Conservation (phyloP, 352 stramenopile genomes). For the Globisporangium nagaii region DNA sequence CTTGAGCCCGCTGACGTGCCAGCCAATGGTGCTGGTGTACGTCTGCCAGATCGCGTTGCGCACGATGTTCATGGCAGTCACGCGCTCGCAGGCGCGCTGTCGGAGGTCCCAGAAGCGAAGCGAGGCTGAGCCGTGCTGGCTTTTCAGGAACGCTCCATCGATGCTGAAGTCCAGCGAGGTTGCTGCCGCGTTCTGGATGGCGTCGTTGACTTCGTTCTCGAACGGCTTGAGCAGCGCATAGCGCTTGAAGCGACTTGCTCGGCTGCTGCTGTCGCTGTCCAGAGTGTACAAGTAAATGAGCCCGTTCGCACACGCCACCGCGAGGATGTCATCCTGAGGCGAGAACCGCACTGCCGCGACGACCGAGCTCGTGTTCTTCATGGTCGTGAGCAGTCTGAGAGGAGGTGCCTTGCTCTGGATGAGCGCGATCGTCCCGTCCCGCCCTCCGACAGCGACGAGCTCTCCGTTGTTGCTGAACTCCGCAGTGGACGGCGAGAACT, state of each 20-base stretch:
- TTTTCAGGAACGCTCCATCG: slow-evolving; percentile 55
- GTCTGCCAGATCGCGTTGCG: slow-evolving; percentile 53
- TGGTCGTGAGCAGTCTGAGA: slow-evolving; percentile 30
- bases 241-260: slow-evolving; percentile 24
- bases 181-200: slow-evolving; percentile 9
- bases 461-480: slow-evolving; percentile 49
- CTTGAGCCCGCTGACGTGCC: slow-evolving; percentile 26
- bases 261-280: slow-evolving; percentile 13
- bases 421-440: slow-evolving; percentile 53
- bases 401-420: slow-evolving; percentile 12
- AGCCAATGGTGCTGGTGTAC: slow-evolving; percentile 38
- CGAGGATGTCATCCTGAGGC: slow-evolving; percentile 35
- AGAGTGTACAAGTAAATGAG: slow-evolving; percentile 71
- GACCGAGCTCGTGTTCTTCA: slow-evolving; percentile 55
- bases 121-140: slow-evolving; percentile 25
- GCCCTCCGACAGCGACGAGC: slow-evolving; percentile 42
- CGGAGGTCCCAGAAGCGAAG: slow-evolving; percentile 64
- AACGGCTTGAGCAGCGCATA: slow-evolving; percentile 54
- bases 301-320: slow-evolving; percentile 50
- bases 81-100: slow-evolving; percentile 34
- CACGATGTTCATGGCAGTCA: slow-evolving; percentile 35
- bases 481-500: slow-evolving; percentile 19
- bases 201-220: slow-evolving; percentile 11
- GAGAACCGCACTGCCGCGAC: slow-evolving; percentile 44
- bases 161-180: slow-evolving; percentile 61